These are phyloP conservation scores for Blastobotrys aristatus DNA, from an alignment of 1,139 yeast genomes.

Conservation along the genomic window DNA sequence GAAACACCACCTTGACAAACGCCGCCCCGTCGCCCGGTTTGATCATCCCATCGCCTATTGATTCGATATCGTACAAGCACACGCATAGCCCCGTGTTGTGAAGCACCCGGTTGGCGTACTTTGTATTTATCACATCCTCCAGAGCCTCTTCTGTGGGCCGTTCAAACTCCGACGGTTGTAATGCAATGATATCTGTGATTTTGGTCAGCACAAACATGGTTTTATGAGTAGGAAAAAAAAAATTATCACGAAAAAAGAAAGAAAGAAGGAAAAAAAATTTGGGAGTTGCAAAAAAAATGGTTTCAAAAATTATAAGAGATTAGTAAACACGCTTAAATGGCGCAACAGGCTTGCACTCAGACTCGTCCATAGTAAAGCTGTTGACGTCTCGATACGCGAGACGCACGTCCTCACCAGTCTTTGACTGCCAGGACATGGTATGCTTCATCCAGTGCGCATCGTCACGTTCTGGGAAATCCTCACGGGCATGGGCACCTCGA, in stretches of 20 bases:
- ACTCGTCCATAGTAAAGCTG: constrained; percentile 77
- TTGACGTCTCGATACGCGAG: constrained; percentile 87
- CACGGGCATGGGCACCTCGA: constrained; percentile 99
- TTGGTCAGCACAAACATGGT: constrained; percentile 79
- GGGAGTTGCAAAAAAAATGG: neutral
- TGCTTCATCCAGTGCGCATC: constrained; percentile 98
- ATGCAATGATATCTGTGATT: constrained; percentile 74
- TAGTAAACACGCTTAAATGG: constrained; percentile 94
- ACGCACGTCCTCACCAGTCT: constrained; percentile 62
- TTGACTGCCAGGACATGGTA: constrained; percentile 84
- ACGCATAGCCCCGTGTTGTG: constrained; percentile 80
- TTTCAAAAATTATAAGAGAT: constrained; percentile 10
- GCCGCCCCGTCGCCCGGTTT: constrained; percentile 97
- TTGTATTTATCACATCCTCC: constrained; percentile 73
- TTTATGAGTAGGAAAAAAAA: neutral
- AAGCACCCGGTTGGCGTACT: constrained; percentile 74
- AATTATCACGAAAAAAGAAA: too few species aligned
- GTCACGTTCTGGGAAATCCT: constrained; percentile 93
- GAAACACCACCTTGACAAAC: constrained; percentile 62
- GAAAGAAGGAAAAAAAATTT: too few species aligned
- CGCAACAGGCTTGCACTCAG: constrained; percentile 93
- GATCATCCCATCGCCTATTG: constrained; percentile 78
- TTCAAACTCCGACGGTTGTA: constrained; percentile 82
- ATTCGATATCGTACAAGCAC: constrained; percentile 75
- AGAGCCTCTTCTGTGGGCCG: constrained; percentile 66